Evolutionary conservation across 1,284 basidiomycete genomes (phyloP), one percentile per base, ranked within the genome.

Genomic region (Papiliotrema fonsecae): DNA sequence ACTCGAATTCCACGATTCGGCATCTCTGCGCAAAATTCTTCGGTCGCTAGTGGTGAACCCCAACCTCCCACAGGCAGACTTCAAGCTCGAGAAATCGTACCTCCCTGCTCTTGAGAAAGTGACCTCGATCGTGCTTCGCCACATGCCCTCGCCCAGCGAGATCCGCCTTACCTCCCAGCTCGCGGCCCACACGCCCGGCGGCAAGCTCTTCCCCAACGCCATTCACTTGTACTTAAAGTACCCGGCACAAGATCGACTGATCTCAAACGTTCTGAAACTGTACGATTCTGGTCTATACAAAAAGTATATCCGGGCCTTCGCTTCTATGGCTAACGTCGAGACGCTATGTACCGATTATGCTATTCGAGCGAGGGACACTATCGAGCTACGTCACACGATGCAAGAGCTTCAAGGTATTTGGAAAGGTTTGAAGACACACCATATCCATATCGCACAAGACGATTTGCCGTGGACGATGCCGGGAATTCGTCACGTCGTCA

Each of bases 391-490:
- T 5, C 25, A 28, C 25, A 7, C 25, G 11, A 42, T 42, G 40
- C 25, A 42, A 16, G 10, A 24, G 14, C 40, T 42, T n/a, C 24
- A 19, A 18, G 19, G 5, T 14, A 13, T 19, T 13, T 42, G 40
- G 40, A 6, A 6, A 11, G 19, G 18, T 18, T n/a, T 42, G 25
- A 27, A n/a, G 18, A 27, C 30, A 6, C 40, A 42, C 24, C 40
- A 42, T 19, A 42, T 42, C 11, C 40, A 42, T 19, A 27, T n/a
- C 14, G 40, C 16, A 4, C 25, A n/a, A 19, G 40, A 42, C 40
- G 40, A 42, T 28, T 28, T 42, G 4, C 40, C 40, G 18, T 42
- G 27, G 25, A 42, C 40, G 10, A 30, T 42, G 40, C 27, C 40
- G 6, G 40, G 16, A 5, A 42, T 42, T 14, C 11, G 18, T 7